Evolutionary conservation across 345 rosid genomes (phyloP).

Genomic region (Eucalyptus cloeziana): DNA sequence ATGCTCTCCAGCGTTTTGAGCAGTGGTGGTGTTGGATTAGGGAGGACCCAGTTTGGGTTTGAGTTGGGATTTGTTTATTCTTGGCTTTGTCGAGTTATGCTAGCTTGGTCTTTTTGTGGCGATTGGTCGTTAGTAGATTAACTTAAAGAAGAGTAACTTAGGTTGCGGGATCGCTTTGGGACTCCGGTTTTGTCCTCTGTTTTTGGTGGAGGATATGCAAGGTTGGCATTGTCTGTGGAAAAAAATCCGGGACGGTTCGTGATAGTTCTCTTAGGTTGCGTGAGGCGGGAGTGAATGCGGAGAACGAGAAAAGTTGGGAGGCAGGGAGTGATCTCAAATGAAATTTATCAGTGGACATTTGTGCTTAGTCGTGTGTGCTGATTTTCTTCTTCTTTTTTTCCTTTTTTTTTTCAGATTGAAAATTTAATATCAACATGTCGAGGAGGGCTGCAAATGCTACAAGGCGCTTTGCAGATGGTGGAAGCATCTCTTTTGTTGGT

Average conservation of each 20-base stretch:
- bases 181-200: background rate
- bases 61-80: background rate
- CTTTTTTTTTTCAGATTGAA: background rate
- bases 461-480: slow-evolving; percentile 39
- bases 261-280: background rate
- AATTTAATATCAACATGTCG: slow-evolving; percentile 19
- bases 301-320: background rate
- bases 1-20: background rate
- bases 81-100: background rate
- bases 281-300: background rate
- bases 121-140: background rate
- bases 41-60: background rate
- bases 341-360: background rate
- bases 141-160: background rate
- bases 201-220: background rate
- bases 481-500: slow-evolving; percentile 35
- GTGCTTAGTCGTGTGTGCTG: background rate
- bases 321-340: background rate
- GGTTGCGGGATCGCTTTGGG: background rate
- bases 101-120: background rate
- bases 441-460: slow-evolving; percentile 54
- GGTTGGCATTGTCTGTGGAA: background rate
- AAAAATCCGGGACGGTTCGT: background rate
- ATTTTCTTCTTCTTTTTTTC: background rate
- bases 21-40: background rate